Evolutionary conservation across 1,284 basidiomycete species (phyloP), one percentile per base, ranked within the genome.

Genomic region (Cutaneotrichosporon sp.): DNA sequence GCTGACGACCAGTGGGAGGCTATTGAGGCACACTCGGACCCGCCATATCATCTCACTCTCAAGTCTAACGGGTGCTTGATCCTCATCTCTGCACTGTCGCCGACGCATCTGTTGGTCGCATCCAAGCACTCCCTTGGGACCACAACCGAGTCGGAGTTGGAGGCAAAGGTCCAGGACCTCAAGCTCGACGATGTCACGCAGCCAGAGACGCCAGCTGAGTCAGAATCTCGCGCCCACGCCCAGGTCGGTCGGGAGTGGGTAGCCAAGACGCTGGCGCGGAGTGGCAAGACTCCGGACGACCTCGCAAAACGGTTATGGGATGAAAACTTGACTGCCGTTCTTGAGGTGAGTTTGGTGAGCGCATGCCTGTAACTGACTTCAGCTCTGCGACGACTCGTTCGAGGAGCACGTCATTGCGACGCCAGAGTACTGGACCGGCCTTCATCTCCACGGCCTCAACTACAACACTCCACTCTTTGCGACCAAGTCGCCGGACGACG

Each of bases 11-110:
- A 97, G 90, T 96, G 92, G 93, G 70, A 78, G 1, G 79, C 85
- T 0, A 79, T 97, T 35, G 79, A 85, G 54, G 72, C 76, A 5
- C 82, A 90, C 60, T 92, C 92, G 0, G 76, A 78, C 0, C 75
- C 87, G 0, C 90, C 93, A 0, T 99, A 97, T 67, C 84, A 84
- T 6, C 79, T 98, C 14, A 92, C 94, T 0, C 80, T 94, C 58
- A 99, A 98, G 73, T 91, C 90, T 1, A 99, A 98, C 60, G 96
- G 94, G 2, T 99, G 96, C 71, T 92, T 98, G 72, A 97, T 99
- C 64, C 92, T 98, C 75, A 86, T 98, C 63, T 85, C 89, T 0
- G 86, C 96, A 0, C 79, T 98, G 4, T 86, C 87, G 0, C 81
- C 85, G 0, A 75, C 76, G 0, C 83, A 88, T 60, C 76, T 98